phyloP scores from a whole-genome alignment of 139 green algal species.

The Closterium sp. region DNA sequence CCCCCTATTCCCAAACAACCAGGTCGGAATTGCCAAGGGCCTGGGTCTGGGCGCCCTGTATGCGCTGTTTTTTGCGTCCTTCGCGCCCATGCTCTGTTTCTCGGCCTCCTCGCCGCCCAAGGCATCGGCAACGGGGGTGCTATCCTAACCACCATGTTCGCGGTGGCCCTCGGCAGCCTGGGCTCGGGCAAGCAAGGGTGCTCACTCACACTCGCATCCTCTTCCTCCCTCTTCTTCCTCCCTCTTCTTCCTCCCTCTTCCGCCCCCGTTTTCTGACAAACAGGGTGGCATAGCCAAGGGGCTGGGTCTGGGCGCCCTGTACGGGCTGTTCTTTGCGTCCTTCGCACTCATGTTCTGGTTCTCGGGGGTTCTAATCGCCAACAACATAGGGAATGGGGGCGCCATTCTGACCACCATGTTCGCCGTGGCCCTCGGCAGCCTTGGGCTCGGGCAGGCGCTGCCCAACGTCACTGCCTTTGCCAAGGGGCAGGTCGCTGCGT shows the following conservation, averaged over 20 bases:
- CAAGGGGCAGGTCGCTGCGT: slow-evolving; percentile 8
- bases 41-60: neutral
- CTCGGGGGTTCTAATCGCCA: slow-evolving; percentile 4
- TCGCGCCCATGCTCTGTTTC: too few relatives aligned
- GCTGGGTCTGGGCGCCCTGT: slow-evolving; percentile 41
- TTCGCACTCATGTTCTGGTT: slow-evolving; percentile 71
- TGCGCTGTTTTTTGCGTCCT: too few relatives aligned
- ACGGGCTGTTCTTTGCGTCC: slow-evolving; percentile 67
- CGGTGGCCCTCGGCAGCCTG: neutral
- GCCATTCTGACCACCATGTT: slow-evolving; percentile 63
- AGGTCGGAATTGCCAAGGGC: too few relatives aligned
- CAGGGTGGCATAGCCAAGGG: slow-evolving; percentile 11
- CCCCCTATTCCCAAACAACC: too few relatives aligned
- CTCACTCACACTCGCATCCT: too few relatives aligned
- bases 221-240: too few relatives aligned
- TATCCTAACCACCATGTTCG: neutral
- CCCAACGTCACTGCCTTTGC: slow-evolving; percentile 21
- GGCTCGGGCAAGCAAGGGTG: too few relatives aligned
- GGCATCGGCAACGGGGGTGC: neutral
- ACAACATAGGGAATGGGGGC: neutral
- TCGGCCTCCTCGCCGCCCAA: neutral
- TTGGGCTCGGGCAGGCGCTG: neutral
- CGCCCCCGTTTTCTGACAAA: neutral
- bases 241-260: too few relatives aligned
- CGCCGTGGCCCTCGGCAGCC: slow-evolving; percentile 18